Evolutionary conservation across 495 filamentous ascomycete genomes (phyloP).

Genomic region (Apiosordaria backusii): DNA sequence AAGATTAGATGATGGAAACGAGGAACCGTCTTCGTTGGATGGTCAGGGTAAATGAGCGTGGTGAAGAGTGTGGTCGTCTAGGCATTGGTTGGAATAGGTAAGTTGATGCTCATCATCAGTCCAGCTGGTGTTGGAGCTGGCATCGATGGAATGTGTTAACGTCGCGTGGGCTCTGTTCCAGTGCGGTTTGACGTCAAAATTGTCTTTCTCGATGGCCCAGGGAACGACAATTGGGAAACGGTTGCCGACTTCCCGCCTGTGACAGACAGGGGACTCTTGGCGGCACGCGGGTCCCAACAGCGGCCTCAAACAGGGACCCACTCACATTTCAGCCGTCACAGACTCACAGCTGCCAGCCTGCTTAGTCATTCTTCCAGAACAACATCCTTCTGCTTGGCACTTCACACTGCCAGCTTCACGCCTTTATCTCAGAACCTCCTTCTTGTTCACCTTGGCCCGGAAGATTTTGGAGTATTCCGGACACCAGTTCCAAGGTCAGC

Average conservation of each 20-base stretch:
- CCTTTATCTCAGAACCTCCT: no score
- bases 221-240: neutral
- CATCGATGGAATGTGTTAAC: conserved; percentile 20
- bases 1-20: neutral
- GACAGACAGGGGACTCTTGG: conserved; percentile 9
- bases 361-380: neutral
- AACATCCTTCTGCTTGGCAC: neutral
- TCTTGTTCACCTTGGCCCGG: neutral
- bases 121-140: conserved; percentile 22
- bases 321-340: neutral
- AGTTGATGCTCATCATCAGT: conserved; percentile 28
- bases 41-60: conserved; percentile 19
- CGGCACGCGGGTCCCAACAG: neutral
- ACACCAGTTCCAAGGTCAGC: neutral
- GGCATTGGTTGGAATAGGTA: conserved; percentile 17
- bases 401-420: no score
- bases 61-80: conserved; percentile 14
- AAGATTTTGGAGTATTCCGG: neutral
- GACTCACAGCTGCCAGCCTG: neutral
- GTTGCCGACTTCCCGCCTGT: conserved; percentile 7
- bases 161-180: neutral
- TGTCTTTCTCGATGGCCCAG: neutral
- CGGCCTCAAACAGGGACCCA: neutral
- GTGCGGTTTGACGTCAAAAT: conserved; percentile 13
- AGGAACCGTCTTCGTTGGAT: conserved; percentile 6